Evolutionary conservation across 805 yeast species (phyloP).

Genomic region (Starmerella asiatica): DNA sequence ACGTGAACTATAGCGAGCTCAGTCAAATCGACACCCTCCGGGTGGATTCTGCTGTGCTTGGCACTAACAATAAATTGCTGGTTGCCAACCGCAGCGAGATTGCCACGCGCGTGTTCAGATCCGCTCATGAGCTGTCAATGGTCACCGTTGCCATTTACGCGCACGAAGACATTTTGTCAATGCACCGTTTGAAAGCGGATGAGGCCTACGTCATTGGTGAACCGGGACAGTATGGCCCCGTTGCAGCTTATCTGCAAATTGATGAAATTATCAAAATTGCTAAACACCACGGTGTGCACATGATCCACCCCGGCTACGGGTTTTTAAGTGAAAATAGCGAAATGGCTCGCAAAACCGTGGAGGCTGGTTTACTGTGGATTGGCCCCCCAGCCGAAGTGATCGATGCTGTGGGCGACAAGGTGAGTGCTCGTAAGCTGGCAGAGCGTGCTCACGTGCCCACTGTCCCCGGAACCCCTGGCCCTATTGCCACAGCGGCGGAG

Average conservation of each 20-base stretch:
- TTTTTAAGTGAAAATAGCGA: constrained; percentile 83
- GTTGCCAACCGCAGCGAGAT: constrained; percentile 26
- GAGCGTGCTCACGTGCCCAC: constrained; percentile 70
- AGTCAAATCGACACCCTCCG: constrained; percentile 28
- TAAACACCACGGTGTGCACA: constrained; percentile 57
- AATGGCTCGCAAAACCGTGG: constrained; percentile 83
- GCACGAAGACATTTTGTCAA: constrained; percentile 85
- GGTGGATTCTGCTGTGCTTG: constrained; percentile 32
- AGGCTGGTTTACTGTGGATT: constrained; percentile 85
- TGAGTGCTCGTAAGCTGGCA: constrained; percentile 83
- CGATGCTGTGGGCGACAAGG: constrained; percentile 94
- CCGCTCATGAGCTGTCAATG: constrained; percentile 96
- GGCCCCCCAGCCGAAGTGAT: constrained; percentile 84
- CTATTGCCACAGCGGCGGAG: constrained; percentile 66
- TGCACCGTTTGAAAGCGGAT: constrained; percentile 91
- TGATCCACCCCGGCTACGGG: constrained; percentile 91
- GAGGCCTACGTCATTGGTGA: constrained; percentile 87
- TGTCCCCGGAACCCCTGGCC: constrained; percentile 98
- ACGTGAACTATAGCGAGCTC: constrained; percentile 24
- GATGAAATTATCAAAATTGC: constrained; percentile 90
- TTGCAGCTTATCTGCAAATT: constrained; percentile 87
- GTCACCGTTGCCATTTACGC: constrained; percentile 94
- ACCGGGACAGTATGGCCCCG: constrained; percentile 83
- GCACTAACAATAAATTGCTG: constrained; percentile 38
- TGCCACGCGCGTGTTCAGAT: constrained; percentile 56